Base-by-base conservation (phyloP, 2,329 filamentous ascomycete species). In the Clonostachys rosea region DNA sequence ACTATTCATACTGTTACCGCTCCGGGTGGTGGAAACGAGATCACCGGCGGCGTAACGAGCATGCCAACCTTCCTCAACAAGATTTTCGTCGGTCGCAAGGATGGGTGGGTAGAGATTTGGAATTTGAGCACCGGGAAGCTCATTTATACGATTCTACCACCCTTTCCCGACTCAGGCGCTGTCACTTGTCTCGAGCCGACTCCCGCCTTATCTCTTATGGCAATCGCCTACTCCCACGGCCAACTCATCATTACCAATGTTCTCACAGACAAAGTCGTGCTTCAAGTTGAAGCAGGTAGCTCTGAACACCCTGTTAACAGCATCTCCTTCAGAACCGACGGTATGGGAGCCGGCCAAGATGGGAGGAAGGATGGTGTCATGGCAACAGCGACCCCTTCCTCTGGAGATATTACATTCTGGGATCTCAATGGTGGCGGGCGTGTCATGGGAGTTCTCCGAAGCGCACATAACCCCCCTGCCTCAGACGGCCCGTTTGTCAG, bases 1-100 rank as follows among this genome's bases (percentile, higher is more conserved):
- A 91, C 89, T 0, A 75, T 97, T 16, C 76, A 79, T 46, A 81
- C 79, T 5, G 75, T 79, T 50, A 71, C 78, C 1, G 69, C 75
- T 2, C 71, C 70, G 51, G 73, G 81, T 34, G 77, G 77, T 17
- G 79, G 81, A 47, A 85, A 83, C 55, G 73, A 84, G 54, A 82
- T 96, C 48, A 90, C 87, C 0, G 88, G 88, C 20, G 83, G 86
- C 44, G 78, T 96, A 55, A 87, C 84, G 62, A 95, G 82, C 58
- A 90, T 97, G 86, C 91, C 92, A 2, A 97, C 94, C 0, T 95
- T 91, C 65, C 69, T 99, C 50, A 99, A 99, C 75, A 99, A 99
- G 68, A 81, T 99, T 41, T 90, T 97, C 54, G 87, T 90, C 4
- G 95, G 90, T 10, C 84, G 90, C 57, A 81, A 80, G 52, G 91